A percentile compares a stretch with the other conserved stretches of the same genome.
phyloP scores from a whole-genome alignment of 1,284 basidiomycete species.

The Cryptococcus sp. region DNA sequence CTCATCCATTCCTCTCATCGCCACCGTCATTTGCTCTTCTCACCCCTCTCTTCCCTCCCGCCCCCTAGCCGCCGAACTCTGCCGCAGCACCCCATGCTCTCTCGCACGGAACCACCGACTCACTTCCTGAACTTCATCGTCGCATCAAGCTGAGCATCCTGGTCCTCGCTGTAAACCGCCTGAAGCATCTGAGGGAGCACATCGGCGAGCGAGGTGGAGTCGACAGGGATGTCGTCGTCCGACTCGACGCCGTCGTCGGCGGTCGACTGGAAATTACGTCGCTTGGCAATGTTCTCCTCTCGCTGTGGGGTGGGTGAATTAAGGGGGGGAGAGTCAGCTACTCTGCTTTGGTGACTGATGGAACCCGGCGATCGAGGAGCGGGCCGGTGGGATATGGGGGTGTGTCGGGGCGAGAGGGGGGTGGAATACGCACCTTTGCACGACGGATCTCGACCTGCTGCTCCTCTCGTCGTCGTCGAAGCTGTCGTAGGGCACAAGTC shows the following conservation, averaged over 20 bases:
- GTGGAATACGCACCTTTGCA: constrained; percentile 65
- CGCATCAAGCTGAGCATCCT: constrained; percentile 88
- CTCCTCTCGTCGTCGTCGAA: constrained; percentile 90
- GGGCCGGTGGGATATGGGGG: background rate
- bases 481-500: constrained; percentile 42
- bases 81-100: background rate
- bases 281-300: constrained; percentile 94
- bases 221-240: constrained; percentile 64
- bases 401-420: constrained; percentile 15
- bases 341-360: too few species aligned
- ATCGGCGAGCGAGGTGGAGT: constrained; percentile 51
- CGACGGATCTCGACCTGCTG: constrained; percentile 96
- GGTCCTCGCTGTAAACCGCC: constrained; percentile 88
- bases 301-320: constrained; percentile 49
- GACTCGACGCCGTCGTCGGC: constrained; percentile 61
- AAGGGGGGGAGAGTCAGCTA: too few species aligned
- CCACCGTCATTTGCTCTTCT: background rate
- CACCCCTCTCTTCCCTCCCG: background rate
- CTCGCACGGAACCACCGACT: constrained; percentile 19
- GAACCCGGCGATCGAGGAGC: too few species aligned
- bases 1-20: background rate
- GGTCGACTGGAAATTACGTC: constrained; percentile 81
- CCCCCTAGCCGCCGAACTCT: background rate
- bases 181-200: constrained; percentile 74
- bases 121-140: constrained; percentile 91